Percentiles rank a stretch among this genome's conserved stretches.
These are phyloP conservation scores for Pseudonitzschia pungens DNA, from an alignment of 108 stramenopile genomes.

Conservation along the genomic window DNA sequence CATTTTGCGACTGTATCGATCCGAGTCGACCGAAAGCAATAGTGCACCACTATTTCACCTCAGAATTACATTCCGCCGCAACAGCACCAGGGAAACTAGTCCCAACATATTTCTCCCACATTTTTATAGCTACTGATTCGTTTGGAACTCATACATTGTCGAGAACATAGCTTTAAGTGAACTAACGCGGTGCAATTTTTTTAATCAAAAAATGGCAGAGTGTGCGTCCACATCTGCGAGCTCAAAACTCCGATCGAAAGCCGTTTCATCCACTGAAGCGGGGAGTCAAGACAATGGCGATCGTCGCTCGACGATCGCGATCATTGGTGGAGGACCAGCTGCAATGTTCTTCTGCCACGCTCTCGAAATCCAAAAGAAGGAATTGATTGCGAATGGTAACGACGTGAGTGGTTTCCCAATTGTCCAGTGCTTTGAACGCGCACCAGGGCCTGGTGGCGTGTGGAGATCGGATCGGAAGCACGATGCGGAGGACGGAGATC, in stretches of 20 bases:
- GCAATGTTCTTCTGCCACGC: conserved; percentile 65
- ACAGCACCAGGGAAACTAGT: no score
- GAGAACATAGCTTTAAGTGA: no score
- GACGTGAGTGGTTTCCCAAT: conserved; percentile 1
- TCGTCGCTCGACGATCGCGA: conserved; percentile 6
- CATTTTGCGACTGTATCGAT: no score
- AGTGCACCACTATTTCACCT: no score
- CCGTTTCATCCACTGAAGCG: neutral
- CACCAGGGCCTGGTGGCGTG: conserved; percentile 42
- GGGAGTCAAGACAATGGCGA: neutral
- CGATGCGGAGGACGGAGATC: conserved; percentile 2
- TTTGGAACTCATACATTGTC: no score
- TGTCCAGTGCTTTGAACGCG: conserved; percentile 37
- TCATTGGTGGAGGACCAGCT: conserved; percentile 59
- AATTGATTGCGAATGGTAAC: conserved; percentile 6
- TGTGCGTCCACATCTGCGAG: no score
- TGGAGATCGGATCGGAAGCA: conserved; percentile 26
- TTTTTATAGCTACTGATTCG: no score
- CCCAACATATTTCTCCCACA: no score
- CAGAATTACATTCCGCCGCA: no score
- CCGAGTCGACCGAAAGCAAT: no score
- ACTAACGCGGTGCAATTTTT: no score
- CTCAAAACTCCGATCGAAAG: neutral
- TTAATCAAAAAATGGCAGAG: no score
- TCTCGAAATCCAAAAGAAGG: conserved; percentile 27